phyloP scores from a whole-genome alignment of 208 protist genomes.

The Angomonas ambiguus region DNA sequence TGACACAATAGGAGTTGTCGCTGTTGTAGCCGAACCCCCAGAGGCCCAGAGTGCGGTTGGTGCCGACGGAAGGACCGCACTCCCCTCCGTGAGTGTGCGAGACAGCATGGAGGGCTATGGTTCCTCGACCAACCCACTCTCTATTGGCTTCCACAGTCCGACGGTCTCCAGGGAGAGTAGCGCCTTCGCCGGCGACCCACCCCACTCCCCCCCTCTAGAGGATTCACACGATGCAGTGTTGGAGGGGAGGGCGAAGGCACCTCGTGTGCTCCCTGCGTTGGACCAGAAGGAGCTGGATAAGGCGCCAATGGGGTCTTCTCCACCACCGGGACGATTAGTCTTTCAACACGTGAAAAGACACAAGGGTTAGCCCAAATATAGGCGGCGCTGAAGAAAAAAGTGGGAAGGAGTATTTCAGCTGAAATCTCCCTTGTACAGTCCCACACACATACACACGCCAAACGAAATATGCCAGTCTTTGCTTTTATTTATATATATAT shows the following conservation, averaged over 20 bases:
- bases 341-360: too few relatives aligned
- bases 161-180: background rate
- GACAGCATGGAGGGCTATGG: background rate
- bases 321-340: background rate
- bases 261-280: background rate
- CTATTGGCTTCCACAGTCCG: background rate
- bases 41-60: too few relatives aligned
- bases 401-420: too few relatives aligned
- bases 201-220: background rate
- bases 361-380: too few relatives aligned
- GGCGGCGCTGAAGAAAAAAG: too few relatives aligned
- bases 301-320: background rate
- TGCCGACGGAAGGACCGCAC: background rate
- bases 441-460: too few relatives aligned
- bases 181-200: background rate
- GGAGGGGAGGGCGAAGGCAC: background rate
- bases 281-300: background rate
- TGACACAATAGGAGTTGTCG: background rate
- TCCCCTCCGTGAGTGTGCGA: background rate
- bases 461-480: slow-evolving; percentile 5
- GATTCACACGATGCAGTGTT: background rate
- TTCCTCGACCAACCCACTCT: background rate
- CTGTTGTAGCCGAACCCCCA: background rate
- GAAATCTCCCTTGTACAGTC: too few relatives aligned
- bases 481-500: too few relatives aligned